Conservation (phyloP, 2,329 filamentous ascomycete genomes). For the Fusarium setosum region DNA sequence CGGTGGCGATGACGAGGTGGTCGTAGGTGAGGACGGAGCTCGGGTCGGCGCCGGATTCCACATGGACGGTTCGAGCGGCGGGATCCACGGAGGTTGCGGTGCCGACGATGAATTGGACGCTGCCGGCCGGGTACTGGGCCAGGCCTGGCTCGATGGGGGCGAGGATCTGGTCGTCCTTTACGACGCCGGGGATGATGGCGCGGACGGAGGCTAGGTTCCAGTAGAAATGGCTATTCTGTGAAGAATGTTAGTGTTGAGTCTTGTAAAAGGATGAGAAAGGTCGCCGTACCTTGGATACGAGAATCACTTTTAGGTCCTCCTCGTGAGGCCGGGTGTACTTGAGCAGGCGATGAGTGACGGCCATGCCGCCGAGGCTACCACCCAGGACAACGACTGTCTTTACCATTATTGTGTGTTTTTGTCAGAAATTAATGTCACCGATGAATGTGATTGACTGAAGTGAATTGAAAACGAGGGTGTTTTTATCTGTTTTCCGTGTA, state of each 20-base stretch:
- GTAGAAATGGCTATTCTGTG: conserved; percentile 66
- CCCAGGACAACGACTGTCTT: conserved; percentile 67
- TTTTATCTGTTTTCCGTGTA: background rate
- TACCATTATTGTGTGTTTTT: conserved; percentile 50
- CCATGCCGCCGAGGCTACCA: conserved; percentile 64
- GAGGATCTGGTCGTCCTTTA: conserved; percentile 63
- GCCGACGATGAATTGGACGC: conserved; percentile 65
- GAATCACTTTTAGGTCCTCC: conserved; percentile 63
- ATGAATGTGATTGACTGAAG: no score
- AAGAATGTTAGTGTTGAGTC: background rate
- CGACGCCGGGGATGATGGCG: conserved; percentile 61
- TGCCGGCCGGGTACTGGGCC: conserved; percentile 59
- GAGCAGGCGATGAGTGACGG: conserved; percentile 64
- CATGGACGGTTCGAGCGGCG: conserved; percentile 54
- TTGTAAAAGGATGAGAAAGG: background rate
- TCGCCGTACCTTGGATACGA: conserved; percentile 63
- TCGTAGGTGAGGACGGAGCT: conserved; percentile 55
- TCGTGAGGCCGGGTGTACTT: conserved; percentile 60
- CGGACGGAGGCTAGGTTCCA: conserved; percentile 69
- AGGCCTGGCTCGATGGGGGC: conserved; percentile 62
- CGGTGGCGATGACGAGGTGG: conserved; percentile 69
- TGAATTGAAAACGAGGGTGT: no score
- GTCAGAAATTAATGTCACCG: background rate
- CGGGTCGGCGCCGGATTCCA: conserved; percentile 41
- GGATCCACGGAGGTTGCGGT: conserved; percentile 56